Conservation (phyloP, 805 yeast genomes). For the Ogataea nitratoaversa region DNA sequence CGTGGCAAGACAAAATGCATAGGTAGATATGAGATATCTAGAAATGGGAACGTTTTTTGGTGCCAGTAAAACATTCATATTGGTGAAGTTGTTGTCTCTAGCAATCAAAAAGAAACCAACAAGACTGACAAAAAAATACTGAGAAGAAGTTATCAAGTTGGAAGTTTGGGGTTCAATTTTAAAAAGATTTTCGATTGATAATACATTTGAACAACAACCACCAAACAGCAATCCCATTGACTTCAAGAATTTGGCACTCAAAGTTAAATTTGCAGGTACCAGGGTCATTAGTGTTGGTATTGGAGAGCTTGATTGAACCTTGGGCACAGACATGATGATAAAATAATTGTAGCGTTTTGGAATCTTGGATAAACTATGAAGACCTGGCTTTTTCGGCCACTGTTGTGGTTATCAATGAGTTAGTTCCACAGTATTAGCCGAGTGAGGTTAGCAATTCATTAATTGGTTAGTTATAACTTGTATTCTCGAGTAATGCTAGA, state of each 20-base stretch:
- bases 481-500: no score
- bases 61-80: conserved; percentile 21
- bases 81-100: conserved; percentile 9
- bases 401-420: no score
- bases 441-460: no score
- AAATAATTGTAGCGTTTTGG: no score
- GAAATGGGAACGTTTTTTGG: conserved; percentile 37
- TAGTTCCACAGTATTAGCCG: no score
- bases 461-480: no score
- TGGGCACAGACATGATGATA: no score
- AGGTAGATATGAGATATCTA: conserved; percentile 43
- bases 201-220: conserved; percentile 72
- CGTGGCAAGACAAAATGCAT: conserved; percentile 47
- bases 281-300: not conserved
- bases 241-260: no score
- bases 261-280: not conserved
- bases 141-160: conserved; percentile 51
- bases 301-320: not conserved
- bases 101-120: conserved; percentile 36
- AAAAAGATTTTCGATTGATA: conserved; percentile 54
- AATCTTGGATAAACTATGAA: no score
- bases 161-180: conserved; percentile 36
- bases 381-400: no score
- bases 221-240: conserved; percentile 45
- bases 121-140: conserved; percentile 50